Conservation (phyloP, 495 filamentous ascomycete species). For the Podospora pseudopauciseta region DNA sequence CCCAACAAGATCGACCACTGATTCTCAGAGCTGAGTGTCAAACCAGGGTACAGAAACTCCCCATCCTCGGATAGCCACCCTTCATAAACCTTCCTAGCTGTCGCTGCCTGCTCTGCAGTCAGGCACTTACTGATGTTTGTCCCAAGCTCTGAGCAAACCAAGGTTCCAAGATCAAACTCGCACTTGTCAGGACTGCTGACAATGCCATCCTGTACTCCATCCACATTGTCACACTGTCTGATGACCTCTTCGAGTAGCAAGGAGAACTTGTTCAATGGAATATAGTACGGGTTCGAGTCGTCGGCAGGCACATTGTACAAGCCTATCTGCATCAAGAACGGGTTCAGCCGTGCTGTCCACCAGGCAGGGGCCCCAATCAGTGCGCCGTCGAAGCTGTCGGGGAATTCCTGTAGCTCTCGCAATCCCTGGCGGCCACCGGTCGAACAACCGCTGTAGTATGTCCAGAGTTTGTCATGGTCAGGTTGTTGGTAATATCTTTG, state of each 20-base stretch:
- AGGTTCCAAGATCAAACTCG: conserved; percentile 48
- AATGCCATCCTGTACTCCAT: conserved; percentile 62
- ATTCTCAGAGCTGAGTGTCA: conserved; percentile 35
- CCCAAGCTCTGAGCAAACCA: conserved; percentile 47
- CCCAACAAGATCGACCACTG: conserved; percentile 15
- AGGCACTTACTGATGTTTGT: conserved; percentile 47
- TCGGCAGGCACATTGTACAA: conserved; percentile 40
- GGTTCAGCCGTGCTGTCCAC: conserved; percentile 46
- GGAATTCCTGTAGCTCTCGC: conserved; percentile 50
- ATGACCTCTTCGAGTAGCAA: conserved; percentile 56
- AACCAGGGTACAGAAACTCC: conserved; percentile 51
- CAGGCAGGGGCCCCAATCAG: conserved; percentile 43
- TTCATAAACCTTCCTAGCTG: conserved; percentile 50
- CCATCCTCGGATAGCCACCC: conserved; percentile 47
- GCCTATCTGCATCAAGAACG: conserved; percentile 33
- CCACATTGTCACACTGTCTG: conserved; percentile 61
- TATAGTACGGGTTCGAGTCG: conserved; percentile 42
- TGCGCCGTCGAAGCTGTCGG: conserved; percentile 63
- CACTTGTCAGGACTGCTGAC: conserved; percentile 61
- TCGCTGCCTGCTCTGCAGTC: conserved; percentile 53
- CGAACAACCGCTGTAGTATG: conserved; percentile 57
- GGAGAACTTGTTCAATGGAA: conserved; percentile 49
- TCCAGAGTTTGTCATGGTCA: conserved; percentile 33
- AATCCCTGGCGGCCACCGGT: conserved; percentile 58
- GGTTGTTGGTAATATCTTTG: conserved; percentile 36